Percentiles rank a stretch among this genome's conserved stretches.
Evolutionary conservation across 108 stramenopile genomes (phyloP).

Genomic region (Cyclostephanos tholiformis): DNA sequence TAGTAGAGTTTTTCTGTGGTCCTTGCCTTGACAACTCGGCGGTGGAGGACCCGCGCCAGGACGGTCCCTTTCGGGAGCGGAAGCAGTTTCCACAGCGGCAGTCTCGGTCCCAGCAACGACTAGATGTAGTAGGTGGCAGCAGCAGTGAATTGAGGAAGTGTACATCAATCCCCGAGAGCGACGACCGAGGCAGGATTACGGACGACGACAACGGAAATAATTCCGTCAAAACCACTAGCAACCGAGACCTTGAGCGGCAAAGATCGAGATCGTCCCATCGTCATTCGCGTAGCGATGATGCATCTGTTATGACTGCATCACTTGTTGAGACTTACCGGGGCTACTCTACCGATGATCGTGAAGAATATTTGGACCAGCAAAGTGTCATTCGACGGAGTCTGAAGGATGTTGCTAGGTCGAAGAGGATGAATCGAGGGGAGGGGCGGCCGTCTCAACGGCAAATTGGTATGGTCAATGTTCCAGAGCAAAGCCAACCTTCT

Average conservation of each 20-base stretch:
- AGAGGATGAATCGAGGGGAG: slow-evolving; percentile 1
- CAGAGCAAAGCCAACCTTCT: slow-evolving; percentile 8
- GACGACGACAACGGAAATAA: neutral
- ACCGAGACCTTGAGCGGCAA: neutral
- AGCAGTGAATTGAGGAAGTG: neutral
- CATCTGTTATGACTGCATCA: slow-evolving; percentile 35
- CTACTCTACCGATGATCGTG: slow-evolving; percentile 13
- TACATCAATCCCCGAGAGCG: neutral
- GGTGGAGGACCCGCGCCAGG: slow-evolving; percentile 9
- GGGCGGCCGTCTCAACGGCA: neutral
- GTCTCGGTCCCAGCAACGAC: neutral
- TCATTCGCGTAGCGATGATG: slow-evolving; percentile 24
- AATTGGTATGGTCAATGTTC: neutral
- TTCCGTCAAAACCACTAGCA: neutral
- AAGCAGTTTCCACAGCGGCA: neutral
- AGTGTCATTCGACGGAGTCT: slow-evolving; percentile 25
- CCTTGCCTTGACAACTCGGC: slow-evolving; percentile 12
- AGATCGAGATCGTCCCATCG: neutral
- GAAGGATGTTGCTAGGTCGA: slow-evolving; percentile 15
- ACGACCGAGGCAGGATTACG: slow-evolving; percentile 3
- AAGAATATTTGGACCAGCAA: slow-evolving; percentile 27
- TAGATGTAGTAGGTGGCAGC: neutral
- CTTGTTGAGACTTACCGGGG: slow-evolving; percentile 35
- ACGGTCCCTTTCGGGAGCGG: neutral
- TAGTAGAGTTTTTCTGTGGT: slow-evolving; percentile 14